Conservation (phyloP, 179 eudicot species). For the Gypsophila paniculata region DNA sequence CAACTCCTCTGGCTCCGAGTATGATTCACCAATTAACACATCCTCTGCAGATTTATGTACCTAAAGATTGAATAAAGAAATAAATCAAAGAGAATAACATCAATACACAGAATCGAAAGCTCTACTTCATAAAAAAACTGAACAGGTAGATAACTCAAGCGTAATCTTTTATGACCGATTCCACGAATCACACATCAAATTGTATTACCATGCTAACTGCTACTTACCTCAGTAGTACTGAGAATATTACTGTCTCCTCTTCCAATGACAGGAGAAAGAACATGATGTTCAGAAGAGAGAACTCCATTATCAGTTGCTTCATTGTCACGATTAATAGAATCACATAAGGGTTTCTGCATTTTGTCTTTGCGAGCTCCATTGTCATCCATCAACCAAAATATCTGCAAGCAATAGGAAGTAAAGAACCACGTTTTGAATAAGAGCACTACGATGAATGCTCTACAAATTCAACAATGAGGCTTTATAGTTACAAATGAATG, state of each 20-base stretch:
- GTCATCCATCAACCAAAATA: conserved; percentile 48
- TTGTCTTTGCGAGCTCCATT: conserved; percentile 38
- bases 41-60: conserved; percentile 22
- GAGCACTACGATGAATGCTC: neutral
- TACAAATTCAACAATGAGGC: conserved; percentile 4
- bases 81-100: neutral
- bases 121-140: neutral
- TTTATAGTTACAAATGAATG: neutral
- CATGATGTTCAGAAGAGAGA: conserved; percentile 21
- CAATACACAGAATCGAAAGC: neutral
- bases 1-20: conserved; percentile 18
- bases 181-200: neutral
- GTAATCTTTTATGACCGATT: neutral
- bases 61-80: conserved; percentile 32
- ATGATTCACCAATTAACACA: conserved; percentile 23
- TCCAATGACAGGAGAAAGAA: conserved; percentile 18
- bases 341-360: conserved; percentile 28
- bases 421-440: neutral
- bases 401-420: conserved; percentile 37
- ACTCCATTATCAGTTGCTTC: conserved; percentile 26
- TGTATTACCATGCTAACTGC: too few species aligned
- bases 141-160: neutral
- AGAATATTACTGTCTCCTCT: conserved; percentile 31
- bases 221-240: conserved; percentile 36
- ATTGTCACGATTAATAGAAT: conserved; percentile 25